A percentile compares a stretch with the other conserved stretches of the same genome.
These are phyloP conservation scores for Hamamelis virginiana DNA, from an alignment of 164 flowering plant genomes.

Conservation along the genomic window DNA sequence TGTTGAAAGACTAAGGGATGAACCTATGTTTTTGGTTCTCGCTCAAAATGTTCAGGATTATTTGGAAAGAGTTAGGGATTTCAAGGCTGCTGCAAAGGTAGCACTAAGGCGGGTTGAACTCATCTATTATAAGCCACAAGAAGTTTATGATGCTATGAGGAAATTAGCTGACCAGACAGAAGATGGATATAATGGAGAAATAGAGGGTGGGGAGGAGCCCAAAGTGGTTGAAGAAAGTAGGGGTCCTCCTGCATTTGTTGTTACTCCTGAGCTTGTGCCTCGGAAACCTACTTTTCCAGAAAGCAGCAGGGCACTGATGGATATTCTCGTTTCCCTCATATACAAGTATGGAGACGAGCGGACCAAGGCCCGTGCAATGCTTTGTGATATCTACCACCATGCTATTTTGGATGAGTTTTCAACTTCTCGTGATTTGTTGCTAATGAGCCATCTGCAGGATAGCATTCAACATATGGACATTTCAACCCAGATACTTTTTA, in stretches of 20 bases:
- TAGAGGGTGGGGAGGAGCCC: constrained; percentile 44
- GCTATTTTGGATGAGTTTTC: constrained; percentile 81
- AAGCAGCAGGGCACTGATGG: constrained; percentile 74
- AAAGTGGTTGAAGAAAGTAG: constrained; percentile 48
- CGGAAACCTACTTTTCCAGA: constrained; percentile 84
- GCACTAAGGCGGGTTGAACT: constrained; percentile 81
- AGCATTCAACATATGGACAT: constrained; percentile 84
- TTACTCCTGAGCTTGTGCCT: constrained; percentile 73
- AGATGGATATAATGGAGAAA: constrained; percentile 41
- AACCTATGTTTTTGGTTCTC: constrained; percentile 73
- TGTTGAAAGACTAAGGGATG: constrained; percentile 87
- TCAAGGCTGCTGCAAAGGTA: constrained; percentile 81
- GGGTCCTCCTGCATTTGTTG: constrained; percentile 72
- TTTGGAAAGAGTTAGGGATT: constrained; percentile 59
- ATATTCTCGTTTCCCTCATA: constrained; percentile 71
- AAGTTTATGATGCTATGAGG: constrained; percentile 94
- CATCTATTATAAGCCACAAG: constrained; percentile 89
- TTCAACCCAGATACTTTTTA: constrained; percentile 83
- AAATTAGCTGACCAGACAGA: constrained; percentile 64
- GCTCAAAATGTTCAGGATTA: constrained; percentile 90
- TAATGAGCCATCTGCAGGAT: constrained; percentile 97
- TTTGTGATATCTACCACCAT: constrained; percentile 95
- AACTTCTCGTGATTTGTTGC: constrained; percentile 72
- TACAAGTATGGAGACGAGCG: constrained; percentile 93
- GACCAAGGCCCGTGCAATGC: constrained; percentile 96